Evolutionary conservation across 1,284 basidiomycete genomes (phyloP), one percentile per base, ranked within the genome.

Genomic region (Leccinum solheimii): DNA sequence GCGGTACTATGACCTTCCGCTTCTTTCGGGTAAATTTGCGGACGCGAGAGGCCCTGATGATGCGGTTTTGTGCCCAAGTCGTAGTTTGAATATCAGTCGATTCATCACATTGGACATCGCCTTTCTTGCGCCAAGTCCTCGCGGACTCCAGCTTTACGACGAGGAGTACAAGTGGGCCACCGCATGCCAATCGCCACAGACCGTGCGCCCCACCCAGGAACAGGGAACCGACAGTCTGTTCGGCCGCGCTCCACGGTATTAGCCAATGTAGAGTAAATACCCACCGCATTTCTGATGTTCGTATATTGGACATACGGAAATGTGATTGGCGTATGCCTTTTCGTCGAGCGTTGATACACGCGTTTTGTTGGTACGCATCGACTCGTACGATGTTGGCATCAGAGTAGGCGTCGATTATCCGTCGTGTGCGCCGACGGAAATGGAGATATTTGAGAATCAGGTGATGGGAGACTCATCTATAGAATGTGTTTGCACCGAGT

Each of bases 41-140:
- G 53, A 55, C 53, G 53, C 36, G 53, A 40, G 14, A 10, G 36
- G 21, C 53, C 53, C 32, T 16, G 34, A 38, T 21, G 34, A 23
- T 13, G n/a, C n/a, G 19, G 49, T 34, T 43, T 43, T 16, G 34
- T 59, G 16, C 62, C 55, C 62, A 21, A 21, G 21, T 48, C 55
- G 61, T 59, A 48, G 45, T 26, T 43, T 43, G 21, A 45, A 23
- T 50, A 23, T 13, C 38, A 7, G 34, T 45, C 40, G 36, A 49
- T 51, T 62, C 51, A 63, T 58, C 14, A 40, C 30, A 38, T 48
- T 45, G 62, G 43, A n/a, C 60, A 59, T 53, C 45, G 60, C 64
- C 50, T 36, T 40, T 34, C 9, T 19, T 11, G 26, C 45, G 21
- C 45, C 45, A 48, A 19, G 26, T 50, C 26, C 50, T 43, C 61